Evolutionary conservation across 371 early-diverging fungal genomes (phyloP), one percentile per base, ranked within the genome.

Genomic region (Lichtheimia corymbifera): DNA sequence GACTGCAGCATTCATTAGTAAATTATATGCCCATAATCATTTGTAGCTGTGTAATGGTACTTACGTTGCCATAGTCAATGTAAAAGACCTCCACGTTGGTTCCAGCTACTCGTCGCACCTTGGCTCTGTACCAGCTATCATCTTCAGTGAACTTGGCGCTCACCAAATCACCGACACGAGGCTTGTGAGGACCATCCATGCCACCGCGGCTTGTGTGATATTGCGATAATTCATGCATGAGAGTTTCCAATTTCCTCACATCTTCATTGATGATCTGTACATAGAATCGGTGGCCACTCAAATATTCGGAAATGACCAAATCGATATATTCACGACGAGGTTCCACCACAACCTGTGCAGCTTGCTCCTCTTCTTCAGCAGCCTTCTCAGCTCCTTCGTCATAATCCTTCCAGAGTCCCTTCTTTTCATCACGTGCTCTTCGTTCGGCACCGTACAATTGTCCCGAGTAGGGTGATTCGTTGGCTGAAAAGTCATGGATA

Each of bases 31-130:
- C 11, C 35, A 4, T 5, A 35, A 1, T 35, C 14, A n/a, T 7
- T 52, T 17, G 13, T 27, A 43, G 2, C 7, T 2, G 35, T 35
- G 11, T 35, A 35, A 35, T 2, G 11, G 9, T 35, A 74, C 80
- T 70, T 79, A 79, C 79, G 74, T 97, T 97, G 65, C 98, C 98
- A 74, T 91, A 97, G 77, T 97, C 98, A 47, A 96, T 80, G 67
- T 95, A 96, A 13, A 87, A 55, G 12, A 96, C 91, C 40, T 90
- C 85, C 52, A 83, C 89, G 72, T 77, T 72, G 61, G 86, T 90
- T 5, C 84, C 68, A 40, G 88, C 70, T 18, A 85, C 78, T 50
- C 85, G 86, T 47, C 84, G 76, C 18, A 97, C 85, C 66, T 88
- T 88, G 53, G 95, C 98, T 58, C 98, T 92, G 60, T 92, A 93